Conservation (phyloP, 495 filamentous ascomycete species). For the Filosporella fistucella region DNA sequence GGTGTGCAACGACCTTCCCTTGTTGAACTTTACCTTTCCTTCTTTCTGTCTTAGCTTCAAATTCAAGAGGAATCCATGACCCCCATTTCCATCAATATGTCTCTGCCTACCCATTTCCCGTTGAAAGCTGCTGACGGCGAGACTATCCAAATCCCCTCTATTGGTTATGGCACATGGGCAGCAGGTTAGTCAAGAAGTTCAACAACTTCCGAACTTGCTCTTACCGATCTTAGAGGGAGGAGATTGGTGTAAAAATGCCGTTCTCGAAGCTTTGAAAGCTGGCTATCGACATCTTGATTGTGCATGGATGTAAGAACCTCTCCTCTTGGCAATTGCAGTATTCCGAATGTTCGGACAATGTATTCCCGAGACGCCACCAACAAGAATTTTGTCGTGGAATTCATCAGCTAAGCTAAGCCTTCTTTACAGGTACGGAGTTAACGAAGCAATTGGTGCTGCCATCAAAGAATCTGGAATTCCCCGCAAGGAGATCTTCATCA, state of each 20-base stretch:
- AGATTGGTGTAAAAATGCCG: constrained; percentile 45
- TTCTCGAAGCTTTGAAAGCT: constrained; percentile 64
- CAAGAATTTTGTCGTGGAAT: no score
- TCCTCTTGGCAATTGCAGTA: no score
- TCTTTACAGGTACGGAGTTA: constrained; percentile 57
- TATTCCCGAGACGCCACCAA: no score
- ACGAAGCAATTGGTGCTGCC: constrained; percentile 50
- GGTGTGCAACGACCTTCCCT: no score
- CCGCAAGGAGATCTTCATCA: constrained; percentile 73
- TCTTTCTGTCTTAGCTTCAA: no score
- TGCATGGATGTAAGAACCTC: no score
- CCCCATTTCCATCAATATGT: no score
- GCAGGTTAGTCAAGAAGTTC: constrained; percentile 41
- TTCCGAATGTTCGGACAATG: no score
- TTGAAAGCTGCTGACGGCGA: constrained; percentile 7
- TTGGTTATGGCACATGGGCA: constrained; percentile 83
- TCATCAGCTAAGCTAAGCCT: no score
- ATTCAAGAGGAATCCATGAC: no score
- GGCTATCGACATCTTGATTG: constrained; percentile 58
- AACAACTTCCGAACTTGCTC: neutral
- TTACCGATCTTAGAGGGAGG: constrained; percentile 17
- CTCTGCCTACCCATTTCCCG: constrained; percentile 6
- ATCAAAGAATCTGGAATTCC: constrained; percentile 78
- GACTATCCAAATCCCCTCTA: constrained; percentile 60
- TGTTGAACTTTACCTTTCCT: no score